Evolutionary conservation across 805 yeast genomes (phyloP).

Genomic region (Wickerhamomyces ciferrii): DNA sequence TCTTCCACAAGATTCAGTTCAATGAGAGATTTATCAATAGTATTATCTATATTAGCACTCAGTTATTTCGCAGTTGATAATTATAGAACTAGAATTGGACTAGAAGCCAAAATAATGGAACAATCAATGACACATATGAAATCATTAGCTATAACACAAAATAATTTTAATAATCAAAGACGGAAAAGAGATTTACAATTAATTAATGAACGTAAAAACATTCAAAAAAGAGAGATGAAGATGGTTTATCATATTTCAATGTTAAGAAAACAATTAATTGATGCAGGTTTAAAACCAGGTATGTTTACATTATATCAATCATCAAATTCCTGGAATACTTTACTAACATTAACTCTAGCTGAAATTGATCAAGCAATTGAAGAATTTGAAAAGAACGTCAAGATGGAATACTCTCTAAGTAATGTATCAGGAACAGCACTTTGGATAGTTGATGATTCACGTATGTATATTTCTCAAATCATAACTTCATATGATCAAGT

Average conservation of each 20-base stretch:
- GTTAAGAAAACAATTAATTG: slow-evolving; percentile 53
- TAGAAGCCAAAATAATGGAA: slow-evolving; percentile 27
- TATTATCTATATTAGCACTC: slow-evolving; percentile 37
- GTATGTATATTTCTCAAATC: slow-evolving; percentile 11
- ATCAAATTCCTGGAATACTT: too few relatives aligned
- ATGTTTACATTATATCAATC: slow-evolving; percentile 5
- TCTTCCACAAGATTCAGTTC: slow-evolving; percentile 4
- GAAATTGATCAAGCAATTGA: slow-evolving; percentile 45
- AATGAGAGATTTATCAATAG: slow-evolving; percentile 34
- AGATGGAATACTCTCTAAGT: slow-evolving; percentile 48
- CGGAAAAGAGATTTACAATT: slow-evolving; percentile 47
- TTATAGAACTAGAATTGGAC: slow-evolving; percentile 33
- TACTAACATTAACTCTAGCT: slow-evolving; percentile 20
- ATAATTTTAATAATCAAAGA: slow-evolving; percentile 42
- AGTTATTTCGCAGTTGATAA: slow-evolving; percentile 48
- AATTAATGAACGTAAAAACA: slow-evolving; percentile 45
- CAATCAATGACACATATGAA: slow-evolving; percentile 27
- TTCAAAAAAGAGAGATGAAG: slow-evolving; percentile 45
- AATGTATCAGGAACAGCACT: slow-evolving; percentile 49
- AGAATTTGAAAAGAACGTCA: slow-evolving; percentile 55
- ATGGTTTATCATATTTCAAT: slow-evolving; percentile 66
- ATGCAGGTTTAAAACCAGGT: slow-evolving; percentile 52
- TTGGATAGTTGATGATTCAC: slow-evolving; percentile 52
- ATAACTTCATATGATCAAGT: neutral
- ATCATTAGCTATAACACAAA: slow-evolving; percentile 33